Evolutionary conservation across 2,329 filamentous ascomycete species (phyloP), one percentile per base, ranked within the genome.

Genomic region (Pleoardoris graminearum): DNA sequence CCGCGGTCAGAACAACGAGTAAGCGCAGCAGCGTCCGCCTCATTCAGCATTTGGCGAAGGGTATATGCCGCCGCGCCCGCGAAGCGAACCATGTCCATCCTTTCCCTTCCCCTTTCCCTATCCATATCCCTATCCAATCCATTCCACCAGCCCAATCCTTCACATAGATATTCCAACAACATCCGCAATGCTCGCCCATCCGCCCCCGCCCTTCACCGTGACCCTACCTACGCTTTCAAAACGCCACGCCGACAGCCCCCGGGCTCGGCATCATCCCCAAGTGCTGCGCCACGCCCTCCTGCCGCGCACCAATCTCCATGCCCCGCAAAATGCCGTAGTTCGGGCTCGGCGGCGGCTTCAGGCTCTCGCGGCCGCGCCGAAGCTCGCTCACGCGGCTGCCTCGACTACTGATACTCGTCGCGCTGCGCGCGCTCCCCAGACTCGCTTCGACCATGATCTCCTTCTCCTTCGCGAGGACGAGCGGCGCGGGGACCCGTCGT

Each of bases 201-300:
- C 19, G 7, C 19, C 17, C 4, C 29, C n/a, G 16, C 25, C 23
- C n/a, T 21, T 33, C 14, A 4, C 21, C n/a, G n/a, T 12, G 16
- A 3, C 25, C 29, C 30, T 12, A 19, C 41, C 25, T 11, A 12
- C 33, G n/a, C 11, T 8, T 7, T 50, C 63, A 73, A 50, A 72
- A 72, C 1, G 70, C 70, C n/a, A 73, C 61, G 19, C 70, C 70
- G 22, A 72, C 70, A 0, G 63, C 64, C 7, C 49, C 50, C 1
- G 62, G 58, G 32, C 59, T 65, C 22, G 50, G 48, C 43, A 51
- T 43, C 33, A 52, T 51, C 8, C 46, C 51, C 21, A 22, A 32
- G 30, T 53, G 21, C 58, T 57, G 44, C 14, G 53, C 32, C 6
- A 62, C 58, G 1, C 51, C 42, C 47, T 50, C 41, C 42, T 33